Evolutionary conservation across 495 filamentous ascomycete species (phyloP).

Genomic region (Aspergillus nidulans): DNA sequence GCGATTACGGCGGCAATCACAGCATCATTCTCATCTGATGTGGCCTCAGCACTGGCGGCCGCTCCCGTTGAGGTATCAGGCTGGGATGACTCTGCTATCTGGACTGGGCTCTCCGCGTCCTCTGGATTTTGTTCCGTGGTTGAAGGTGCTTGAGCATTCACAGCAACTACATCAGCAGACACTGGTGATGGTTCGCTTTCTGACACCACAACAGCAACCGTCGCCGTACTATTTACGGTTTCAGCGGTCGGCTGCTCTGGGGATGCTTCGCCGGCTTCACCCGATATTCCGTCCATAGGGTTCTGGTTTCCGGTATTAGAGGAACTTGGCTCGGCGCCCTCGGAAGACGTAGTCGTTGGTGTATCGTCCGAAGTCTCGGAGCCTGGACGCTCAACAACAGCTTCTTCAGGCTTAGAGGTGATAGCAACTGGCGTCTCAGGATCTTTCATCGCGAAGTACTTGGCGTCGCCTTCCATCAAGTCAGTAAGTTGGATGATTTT

Average conservation of each 20-base stretch:
- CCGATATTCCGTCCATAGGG: neutral
- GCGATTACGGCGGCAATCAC: conserved; percentile 25
- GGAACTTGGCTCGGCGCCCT: conserved; percentile 30
- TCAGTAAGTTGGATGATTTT: conserved; percentile 4
- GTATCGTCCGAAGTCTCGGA: conserved; percentile 22
- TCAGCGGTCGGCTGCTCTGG: neutral
- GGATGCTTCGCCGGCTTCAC: neutral
- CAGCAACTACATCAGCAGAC: neutral
- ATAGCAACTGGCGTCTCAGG: conserved; percentile 22
- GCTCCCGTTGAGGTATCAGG: neutral
- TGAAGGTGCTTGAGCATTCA: neutral
- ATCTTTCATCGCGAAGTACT: conserved; percentile 42
- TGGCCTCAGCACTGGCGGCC: neutral
- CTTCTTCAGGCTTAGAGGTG: conserved; percentile 36
- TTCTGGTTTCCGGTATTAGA: conserved; percentile 17
- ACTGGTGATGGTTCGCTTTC: neutral
- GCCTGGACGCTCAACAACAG: conserved; percentile 23
- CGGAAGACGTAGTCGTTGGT: conserved; percentile 18
- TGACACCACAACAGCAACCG: neutral
- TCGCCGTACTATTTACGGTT: neutral
- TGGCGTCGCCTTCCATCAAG: conserved; percentile 28
- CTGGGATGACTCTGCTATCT: neutral
- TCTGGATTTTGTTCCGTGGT: neutral
- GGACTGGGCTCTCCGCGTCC: neutral
- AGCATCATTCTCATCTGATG: conserved; percentile 19